Base-by-base conservation (phyloP, 2,329 filamentous ascomycete genomes). In the Acarospora socialis region DNA sequence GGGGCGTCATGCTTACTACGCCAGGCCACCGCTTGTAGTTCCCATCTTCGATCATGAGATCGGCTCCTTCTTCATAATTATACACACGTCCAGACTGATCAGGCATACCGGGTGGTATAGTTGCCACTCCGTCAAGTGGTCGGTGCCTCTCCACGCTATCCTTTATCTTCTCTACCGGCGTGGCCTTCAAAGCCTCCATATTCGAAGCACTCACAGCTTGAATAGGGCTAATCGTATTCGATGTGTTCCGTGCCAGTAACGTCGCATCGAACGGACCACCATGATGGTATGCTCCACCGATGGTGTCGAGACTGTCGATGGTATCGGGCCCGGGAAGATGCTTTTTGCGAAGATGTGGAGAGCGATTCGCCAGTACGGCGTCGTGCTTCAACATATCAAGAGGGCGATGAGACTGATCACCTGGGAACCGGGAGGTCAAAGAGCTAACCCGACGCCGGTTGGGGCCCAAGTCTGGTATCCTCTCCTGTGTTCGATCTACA, bases 251-350 rank as follows among this genome's bases (percentile, higher is more conserved):
- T 8, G 79, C 71, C 2, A 77, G 63, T 32, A 82, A 65, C 2
- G 81, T 78, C 7, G 86, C 82, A 51, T 95, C 87, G 45, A 81
- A 95, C 0, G 87, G 87, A 0, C 87, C 86, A 41, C 78, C 81
- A 47, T 95, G 87, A 53, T 94, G 87, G 54, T 92, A 93, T 30
- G 70, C 68, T 23, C 66, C 54, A n/a, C 68, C 54, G 3, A 67
- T 60, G 32, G 61, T 65, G 50, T 93, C 87, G 1, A 95, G 70
- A 4, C 63, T 61, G 52, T 94, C 87, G 46, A 95, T 90, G 6
- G 66, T 64, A 52, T 95, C 86, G 2, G 81, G 69, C 27, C 68
- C 69, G 16, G 75, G 70, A 10, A 77, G 65, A 46, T 75, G 63
- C 46, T 66, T 69, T 50, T 75, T 79, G 45, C 66, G 68, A 28